Evolutionary conservation across 345 rosid genomes (phyloP).

Genomic region (Theobroma cacao): DNA sequence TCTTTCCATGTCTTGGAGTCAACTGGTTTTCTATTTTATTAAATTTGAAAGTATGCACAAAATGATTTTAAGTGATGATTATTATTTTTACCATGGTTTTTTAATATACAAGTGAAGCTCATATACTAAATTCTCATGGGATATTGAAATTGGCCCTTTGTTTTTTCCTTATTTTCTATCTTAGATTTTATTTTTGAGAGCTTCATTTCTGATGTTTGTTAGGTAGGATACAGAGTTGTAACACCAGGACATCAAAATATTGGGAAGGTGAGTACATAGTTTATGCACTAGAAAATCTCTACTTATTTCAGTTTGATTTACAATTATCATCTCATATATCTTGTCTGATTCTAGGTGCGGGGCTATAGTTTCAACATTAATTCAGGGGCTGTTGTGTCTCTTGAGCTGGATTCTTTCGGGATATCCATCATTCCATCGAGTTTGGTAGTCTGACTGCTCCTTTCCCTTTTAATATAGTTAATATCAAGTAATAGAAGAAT

Average conservation of each 20-base stretch:
- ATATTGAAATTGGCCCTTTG: background rate
- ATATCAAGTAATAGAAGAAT: background rate
- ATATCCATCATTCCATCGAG: slow-evolving; percentile 84
- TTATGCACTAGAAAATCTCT: background rate
- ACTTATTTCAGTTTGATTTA: background rate
- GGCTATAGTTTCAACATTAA: slow-evolving; percentile 76
- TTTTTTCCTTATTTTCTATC: background rate
- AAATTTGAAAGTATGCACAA: background rate
- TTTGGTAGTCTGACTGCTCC: slow-evolving; percentile 49
- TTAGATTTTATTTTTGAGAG: slow-evolving; percentile 10
- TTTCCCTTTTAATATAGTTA: background rate
- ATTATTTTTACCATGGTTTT: background rate
- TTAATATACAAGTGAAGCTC: background rate
- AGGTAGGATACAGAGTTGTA: slow-evolving; percentile 90
- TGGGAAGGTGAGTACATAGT: slow-evolving; percentile 58
- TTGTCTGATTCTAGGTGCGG: slow-evolving; percentile 50
- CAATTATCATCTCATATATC: background rate
- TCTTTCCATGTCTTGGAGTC: background rate
- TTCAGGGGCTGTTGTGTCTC: slow-evolving; percentile 74
- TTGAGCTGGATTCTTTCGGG: slow-evolving; percentile 89
- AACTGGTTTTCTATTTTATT: background rate
- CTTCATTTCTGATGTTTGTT: slow-evolving; percentile 31
- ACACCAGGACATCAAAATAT: slow-evolving; percentile 54
- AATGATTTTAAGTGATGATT: background rate
- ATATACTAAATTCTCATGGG: background rate